Base-by-base conservation (phyloP, 2,329 filamentous ascomycete genomes). In the Mariannaea elegans region DNA sequence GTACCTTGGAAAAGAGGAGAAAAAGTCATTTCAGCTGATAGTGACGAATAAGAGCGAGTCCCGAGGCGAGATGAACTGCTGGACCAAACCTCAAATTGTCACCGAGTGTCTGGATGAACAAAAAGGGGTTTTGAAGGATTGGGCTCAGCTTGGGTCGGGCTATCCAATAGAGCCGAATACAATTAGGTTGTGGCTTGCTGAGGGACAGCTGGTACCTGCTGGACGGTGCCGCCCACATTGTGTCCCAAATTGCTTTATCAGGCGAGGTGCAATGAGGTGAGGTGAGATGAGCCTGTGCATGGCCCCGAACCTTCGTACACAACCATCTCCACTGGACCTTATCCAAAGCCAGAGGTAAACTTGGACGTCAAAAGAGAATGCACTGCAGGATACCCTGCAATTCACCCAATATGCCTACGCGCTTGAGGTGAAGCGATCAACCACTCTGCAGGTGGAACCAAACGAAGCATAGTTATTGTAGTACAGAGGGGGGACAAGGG, bases 361-460 rank as follows among this genome's bases (percentile, higher is more conserved):
- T 38, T 16, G 19, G 13, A 27, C 23, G n/a, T 29, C 42, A 38
- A 7, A 27, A 59, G 64, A 24, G 45, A 51, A 53, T 55, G 42
- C 21, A 49, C 47, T n/a, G n/a, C n/a, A n/a, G n/a, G n/a, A n/a
- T n/a, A n/a, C n/a, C n/a, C n/a, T n/a, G n/a, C n/a, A n/a, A n/a
- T n/a, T n/a, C n/a, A n/a, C n/a, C n/a, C n/a, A n/a, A n/a, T n/a
- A n/a, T n/a, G n/a, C n/a, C n/a, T n/a, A n/a, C n/a, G n/a, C n/a
- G n/a, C n/a, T n/a, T n/a, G n/a, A n/a, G 39, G 36, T 31, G 27
- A 31, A 29, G 50, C 42, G 56, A 45, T 39, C 23, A 48, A 36
- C 32, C 41, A 44, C 62, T 61, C 66, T 69, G 66, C 59, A 64
- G 62, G 63, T 49, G 52, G 51, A 59, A 56, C 65, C 63, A 59